Base-by-base conservation (phyloP, 164 flowering plant genomes). In the Protea cynaroides region DNA sequence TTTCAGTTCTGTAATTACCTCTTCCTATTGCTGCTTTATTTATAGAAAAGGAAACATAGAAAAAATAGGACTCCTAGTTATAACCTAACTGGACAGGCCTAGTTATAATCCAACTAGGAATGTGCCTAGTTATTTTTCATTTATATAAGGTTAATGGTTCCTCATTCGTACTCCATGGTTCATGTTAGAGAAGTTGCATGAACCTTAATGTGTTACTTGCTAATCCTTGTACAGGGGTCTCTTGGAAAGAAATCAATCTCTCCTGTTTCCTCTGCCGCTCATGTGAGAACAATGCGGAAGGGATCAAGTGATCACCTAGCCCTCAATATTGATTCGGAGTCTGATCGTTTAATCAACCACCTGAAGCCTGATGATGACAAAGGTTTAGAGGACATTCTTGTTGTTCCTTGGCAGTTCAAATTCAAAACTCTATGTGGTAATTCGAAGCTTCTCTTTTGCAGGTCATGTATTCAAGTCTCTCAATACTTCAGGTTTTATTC, bases 401-500 rank as follows among this genome's bases (percentile, higher is more conserved):
- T 19, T 56, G 55, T 51, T 38, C 22, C 18, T 22, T 37, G 8
- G 43, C 49, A 44, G 11, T 36, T 4, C 24, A 25, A 46, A 36
- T 57, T 66, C 59, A 58, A 55, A 55, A 59, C 47, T 22, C 22
- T 51, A 19, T 38, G 29, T 37, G 58, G 53, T 22, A 55, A 37
- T 58, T 36, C 55, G 10, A 18, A 59, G 19, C 52, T 68, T 57
- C 29, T 63, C n/a, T 58, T 59, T 72, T 71, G 81, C 90, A 94
- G 99, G 99, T 77, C 97, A 91, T 70, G 76, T 77, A 17, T 94
- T 94, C 79, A 94, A 87, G 82, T 86, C 99, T 24, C 87, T 94
- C 12, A 85, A 84, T 71, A 78, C 90, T 38, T 79, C 93, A 13
- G 99, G 99, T 72, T 77, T 94, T 56, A 68, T 94, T 58, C 99